phyloP scores from a whole-genome alignment of 2,329 filamentous ascomycete genomes.

The Exserohilum rostratum region DNA sequence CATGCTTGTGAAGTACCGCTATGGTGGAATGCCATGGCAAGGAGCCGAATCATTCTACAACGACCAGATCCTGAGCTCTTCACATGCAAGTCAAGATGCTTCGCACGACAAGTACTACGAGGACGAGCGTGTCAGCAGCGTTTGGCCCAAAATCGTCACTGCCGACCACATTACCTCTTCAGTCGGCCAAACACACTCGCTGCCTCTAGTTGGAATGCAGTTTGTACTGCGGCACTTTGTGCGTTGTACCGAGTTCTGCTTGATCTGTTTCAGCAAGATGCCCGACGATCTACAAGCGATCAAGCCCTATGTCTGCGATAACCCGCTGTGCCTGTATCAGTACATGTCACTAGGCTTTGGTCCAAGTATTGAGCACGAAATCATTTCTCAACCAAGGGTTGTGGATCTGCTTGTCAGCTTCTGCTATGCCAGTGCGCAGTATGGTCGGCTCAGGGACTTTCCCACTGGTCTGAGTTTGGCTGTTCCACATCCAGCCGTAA shows the following conservation, averaged over 20 bases:
- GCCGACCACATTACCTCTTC: slow-evolving; percentile 57
- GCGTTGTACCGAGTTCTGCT: slow-evolving; percentile 83
- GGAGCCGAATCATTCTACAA: slow-evolving; percentile 67
- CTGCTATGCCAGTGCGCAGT: slow-evolving; percentile 67
- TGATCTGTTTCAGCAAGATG: slow-evolving; percentile 78
- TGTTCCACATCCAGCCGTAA: slow-evolving; percentile 51
- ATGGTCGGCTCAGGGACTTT: slow-evolving; percentile 57
- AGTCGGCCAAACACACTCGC: slow-evolving; percentile 51
- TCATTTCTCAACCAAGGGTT: slow-evolving; percentile 77
- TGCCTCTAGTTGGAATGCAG: slow-evolving; percentile 70
- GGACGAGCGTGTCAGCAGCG: slow-evolving; percentile 38
- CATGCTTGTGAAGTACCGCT: slow-evolving; percentile 65
- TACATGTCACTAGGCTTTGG: slow-evolving; percentile 88
- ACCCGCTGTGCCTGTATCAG: slow-evolving; percentile 80
- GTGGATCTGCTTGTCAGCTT: slow-evolving; percentile 86
- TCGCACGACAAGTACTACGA: slow-evolving; percentile 50
- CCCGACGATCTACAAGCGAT: slow-evolving; percentile 69
- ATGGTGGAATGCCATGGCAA: slow-evolving; percentile 66
- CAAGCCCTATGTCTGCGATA: slow-evolving; percentile 77
- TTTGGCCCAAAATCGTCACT: slow-evolving; percentile 55
- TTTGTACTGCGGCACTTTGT: slow-evolving; percentile 78
- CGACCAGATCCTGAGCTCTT: slow-evolving; percentile 49
- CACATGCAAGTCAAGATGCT: slow-evolving; percentile 30
- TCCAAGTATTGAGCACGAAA: slow-evolving; percentile 83
- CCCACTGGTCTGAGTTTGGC: slow-evolving; percentile 63